These are phyloP conservation scores for Macrolepiota fuliginosa DNA, from an alignment of 768 basidiomycete genomes.

Conservation along the genomic window DNA sequence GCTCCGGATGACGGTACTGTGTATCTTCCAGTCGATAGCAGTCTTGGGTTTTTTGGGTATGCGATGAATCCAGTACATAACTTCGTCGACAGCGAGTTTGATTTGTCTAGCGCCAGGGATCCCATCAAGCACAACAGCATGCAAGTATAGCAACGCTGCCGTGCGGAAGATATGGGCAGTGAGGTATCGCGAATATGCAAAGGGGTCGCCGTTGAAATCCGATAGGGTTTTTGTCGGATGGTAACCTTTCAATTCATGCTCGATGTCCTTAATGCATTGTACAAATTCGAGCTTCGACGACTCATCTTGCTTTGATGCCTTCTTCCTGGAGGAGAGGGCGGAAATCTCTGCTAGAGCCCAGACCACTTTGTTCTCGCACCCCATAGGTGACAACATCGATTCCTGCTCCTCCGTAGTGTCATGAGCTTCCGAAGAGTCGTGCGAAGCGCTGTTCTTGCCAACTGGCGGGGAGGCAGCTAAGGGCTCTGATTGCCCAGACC, in stretches of 20 bases:
- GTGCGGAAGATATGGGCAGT: conserved; percentile 69
- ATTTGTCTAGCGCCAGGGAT: conserved; percentile 66
- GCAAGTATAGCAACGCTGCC: conserved; percentile 71
- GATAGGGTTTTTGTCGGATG: conserved; percentile 20
- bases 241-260: conserved; percentile 29
- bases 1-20: conserved; percentile 64
- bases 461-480: conserved; percentile 3
- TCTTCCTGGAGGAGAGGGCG: conserved; percentile 66
- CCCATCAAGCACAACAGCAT: conserved; percentile 74
- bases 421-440: background rate
- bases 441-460: background rate
- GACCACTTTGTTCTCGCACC: conserved; percentile 77
- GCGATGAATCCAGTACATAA: conserved; percentile 42
- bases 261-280: conserved; percentile 48
- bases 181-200: conserved; percentile 37
- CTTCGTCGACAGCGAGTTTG: conserved; percentile 48
- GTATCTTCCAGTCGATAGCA: conserved; percentile 23
- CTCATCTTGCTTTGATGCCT: conserved; percentile 33
- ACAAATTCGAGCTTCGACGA: conserved; percentile 66
- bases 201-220: conserved; percentile 17
- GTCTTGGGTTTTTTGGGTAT: conserved; percentile 30
- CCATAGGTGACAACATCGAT: conserved; percentile 82
- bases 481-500: conserved; percentile 36
- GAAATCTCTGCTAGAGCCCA: conserved; percentile 79
- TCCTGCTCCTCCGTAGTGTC: conserved; percentile 27